Percentiles rank a stretch among this genome's conserved stretches.
These are phyloP conservation scores for Nakazawaea ishiwadae DNA, from an alignment of 805 yeast genomes.

Conservation along the genomic window DNA sequence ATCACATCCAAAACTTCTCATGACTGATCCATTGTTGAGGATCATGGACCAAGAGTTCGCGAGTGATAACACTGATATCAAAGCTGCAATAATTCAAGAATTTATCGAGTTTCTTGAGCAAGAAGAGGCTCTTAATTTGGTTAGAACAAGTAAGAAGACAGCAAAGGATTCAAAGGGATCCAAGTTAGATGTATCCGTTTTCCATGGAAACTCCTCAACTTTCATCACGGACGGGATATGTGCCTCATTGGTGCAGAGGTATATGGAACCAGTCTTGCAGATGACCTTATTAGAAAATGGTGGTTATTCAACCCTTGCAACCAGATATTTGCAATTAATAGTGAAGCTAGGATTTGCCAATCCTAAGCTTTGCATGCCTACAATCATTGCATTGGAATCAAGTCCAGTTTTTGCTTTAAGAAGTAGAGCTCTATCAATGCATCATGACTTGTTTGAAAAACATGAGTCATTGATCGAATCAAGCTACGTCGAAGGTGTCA, in stretches of 20 bases:
- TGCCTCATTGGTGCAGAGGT: slow-evolving; percentile 66
- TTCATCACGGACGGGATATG: slow-evolving; percentile 66
- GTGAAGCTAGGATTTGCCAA: slow-evolving; percentile 67
- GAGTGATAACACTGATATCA: slow-evolving; percentile 32
- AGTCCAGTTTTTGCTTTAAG: slow-evolving; percentile 41
- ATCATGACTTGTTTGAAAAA: slow-evolving; percentile 52
- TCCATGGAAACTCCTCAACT: slow-evolving; percentile 49
- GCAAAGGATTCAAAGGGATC: neutral
- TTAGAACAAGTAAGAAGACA: slow-evolving; percentile 30
- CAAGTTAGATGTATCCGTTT: slow-evolving; percentile 41
- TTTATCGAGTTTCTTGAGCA: slow-evolving; percentile 50
- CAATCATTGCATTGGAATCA: slow-evolving; percentile 65
- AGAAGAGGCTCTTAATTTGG: slow-evolving; percentile 46
- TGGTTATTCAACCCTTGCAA: slow-evolving; percentile 44
- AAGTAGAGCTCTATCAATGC: slow-evolving; percentile 46
- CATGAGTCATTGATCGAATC: slow-evolving; percentile 70
- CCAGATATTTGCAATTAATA: slow-evolving; percentile 50
- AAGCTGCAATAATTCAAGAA: slow-evolving; percentile 51
- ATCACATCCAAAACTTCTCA: slow-evolving; percentile 61
- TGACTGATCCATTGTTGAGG: slow-evolving; percentile 47
- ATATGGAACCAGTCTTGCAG: slow-evolving; percentile 41
- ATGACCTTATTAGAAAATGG: slow-evolving; percentile 40
- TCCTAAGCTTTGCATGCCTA: slow-evolving; percentile 66
- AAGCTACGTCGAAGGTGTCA: slow-evolving; percentile 60
- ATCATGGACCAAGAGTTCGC: slow-evolving; percentile 49